Evolutionary conservation across 805 yeast species (phyloP), one percentile per base, ranked within the genome.

Genomic region (Wickerhamomyces alni): DNA sequence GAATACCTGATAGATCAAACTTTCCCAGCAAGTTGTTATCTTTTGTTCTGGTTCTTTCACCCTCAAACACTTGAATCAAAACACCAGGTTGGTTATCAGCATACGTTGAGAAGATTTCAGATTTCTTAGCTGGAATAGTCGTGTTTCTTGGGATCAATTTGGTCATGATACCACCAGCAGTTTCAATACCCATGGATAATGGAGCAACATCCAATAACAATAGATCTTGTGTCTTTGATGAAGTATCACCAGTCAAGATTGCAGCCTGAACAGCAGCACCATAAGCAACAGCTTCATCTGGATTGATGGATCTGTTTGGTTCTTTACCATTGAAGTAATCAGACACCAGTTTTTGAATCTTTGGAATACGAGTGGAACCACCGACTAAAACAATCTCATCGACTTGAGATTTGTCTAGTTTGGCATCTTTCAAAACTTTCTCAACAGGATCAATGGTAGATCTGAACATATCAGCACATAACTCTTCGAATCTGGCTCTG

Each of bases 81-180:
- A 91, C 98, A 85, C 97, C 96, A 62, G 98, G 97, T 76, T 91
- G 99, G 85, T 91, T 89, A 71, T 91, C 98, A 61, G 96, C 93
- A 69, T 87, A 87, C 58, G 99, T 91, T 51, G 97, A 88, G 88
- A 91, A 91, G 54, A 82, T 82, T 77, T 89, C 96, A 41, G 97
- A 88, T 77, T 91, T 91, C 83, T 89, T 91, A 66, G 96, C 86
- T 73, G 99, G 99, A 58, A 91, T 88, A 50, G 98, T 89, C 45
- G 97, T 84, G 85, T 91, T 91, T 79, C 99, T 85, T 74, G 96
- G 96, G 61, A 91, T 91, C 74, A 91, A 85, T 74, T 87, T 87
- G 70, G 98, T 89, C 96, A 91, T 89, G 72, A 89, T 93, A 83
- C 98, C 98, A 81, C 99, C 98, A 66, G 97, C 96, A 61, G 97